Evolutionary conservation across 495 filamentous ascomycete genomes (phyloP).

Genomic region (Neurospora sp.): DNA sequence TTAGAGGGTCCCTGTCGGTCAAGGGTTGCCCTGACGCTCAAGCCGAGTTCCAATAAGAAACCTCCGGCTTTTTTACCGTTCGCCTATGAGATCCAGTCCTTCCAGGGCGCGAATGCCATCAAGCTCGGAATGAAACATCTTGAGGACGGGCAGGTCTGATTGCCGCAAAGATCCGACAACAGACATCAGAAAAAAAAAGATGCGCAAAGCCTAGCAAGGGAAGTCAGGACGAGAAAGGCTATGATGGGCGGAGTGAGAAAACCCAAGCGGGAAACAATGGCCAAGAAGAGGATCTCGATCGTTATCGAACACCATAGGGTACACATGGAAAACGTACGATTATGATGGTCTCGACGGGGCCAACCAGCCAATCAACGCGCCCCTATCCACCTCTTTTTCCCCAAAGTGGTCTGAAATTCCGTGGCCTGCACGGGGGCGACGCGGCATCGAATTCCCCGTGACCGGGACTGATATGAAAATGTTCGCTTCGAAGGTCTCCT

Average conservation of each 20-base stretch:
- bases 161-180: neutral
- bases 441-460: conserved; percentile 3
- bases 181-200: neutral
- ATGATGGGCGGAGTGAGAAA: conserved; percentile 1
- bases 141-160: neutral
- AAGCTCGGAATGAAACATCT: neutral
- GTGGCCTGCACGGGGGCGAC: neutral
- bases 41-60: neutral
- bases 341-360: conserved; percentile 9
- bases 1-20: neutral
- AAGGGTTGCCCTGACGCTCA: neutral
- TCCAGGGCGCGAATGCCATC: neutral
- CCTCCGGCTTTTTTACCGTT: neutral
- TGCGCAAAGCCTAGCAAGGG: neutral
- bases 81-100: neutral
- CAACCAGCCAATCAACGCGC: conserved; percentile 14
- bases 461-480: neutral
- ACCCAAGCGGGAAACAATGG: conserved; percentile 4
- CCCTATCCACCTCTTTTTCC: conserved; percentile 7
- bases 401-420: conserved; percentile 3
- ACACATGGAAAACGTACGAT: conserved; percentile 29
- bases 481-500: neutral
- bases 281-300: conserved; percentile 23
- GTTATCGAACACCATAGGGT: conserved; percentile 20
- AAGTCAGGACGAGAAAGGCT: neutral